These are phyloP conservation scores for Thermomyces lanuginosus DNA, from an alignment of 2,329 filamentous ascomycete species.

Conservation along the genomic window DNA sequence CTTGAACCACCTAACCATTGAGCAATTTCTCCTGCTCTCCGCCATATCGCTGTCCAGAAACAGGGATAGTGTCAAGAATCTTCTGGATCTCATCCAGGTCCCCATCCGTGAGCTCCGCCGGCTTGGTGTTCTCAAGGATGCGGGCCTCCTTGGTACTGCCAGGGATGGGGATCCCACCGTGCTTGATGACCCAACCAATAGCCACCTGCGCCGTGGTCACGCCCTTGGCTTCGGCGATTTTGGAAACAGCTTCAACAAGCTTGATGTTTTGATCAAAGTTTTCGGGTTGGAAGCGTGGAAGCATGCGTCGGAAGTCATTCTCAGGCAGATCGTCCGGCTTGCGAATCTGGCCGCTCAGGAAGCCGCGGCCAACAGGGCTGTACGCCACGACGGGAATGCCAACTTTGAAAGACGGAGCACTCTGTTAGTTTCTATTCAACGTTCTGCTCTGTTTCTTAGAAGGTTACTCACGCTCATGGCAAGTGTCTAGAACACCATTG, in stretches of 20 bases:
- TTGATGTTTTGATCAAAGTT: conserved; percentile 35
- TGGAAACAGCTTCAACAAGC: conserved; percentile 31
- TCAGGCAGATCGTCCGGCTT: conserved; percentile 31
- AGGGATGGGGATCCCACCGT: conserved; percentile 30
- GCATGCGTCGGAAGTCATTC: conserved; percentile 27
- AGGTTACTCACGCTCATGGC: too few species aligned
- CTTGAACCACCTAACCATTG: too few species aligned
- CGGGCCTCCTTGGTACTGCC: conserved; percentile 23
- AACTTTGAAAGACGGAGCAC: too few species aligned
- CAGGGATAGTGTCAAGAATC: conserved; percentile 2
- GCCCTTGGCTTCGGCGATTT: conserved; percentile 29
- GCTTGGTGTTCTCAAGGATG: conserved; percentile 24
- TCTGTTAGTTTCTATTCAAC: too few species aligned
- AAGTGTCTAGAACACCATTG: conserved; percentile 41
- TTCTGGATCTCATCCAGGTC: conserved; percentile 14
- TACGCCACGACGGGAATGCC: conserved; percentile 44
- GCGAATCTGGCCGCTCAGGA: conserved; percentile 36
- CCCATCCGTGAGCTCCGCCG: conserved; percentile 28
- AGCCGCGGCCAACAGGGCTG: conserved; percentile 43
- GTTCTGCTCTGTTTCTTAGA: too few species aligned
- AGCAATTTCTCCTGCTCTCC: conserved; percentile 1
- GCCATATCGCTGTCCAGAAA: conserved; percentile 3
- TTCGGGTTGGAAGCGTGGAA: conserved; percentile 36
- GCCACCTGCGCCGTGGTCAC: conserved; percentile 32
- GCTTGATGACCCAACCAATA: conserved; percentile 32